Conservation (phyloP, 2,329 filamentous ascomycete genomes). For the Calonectria fujianensis region DNA sequence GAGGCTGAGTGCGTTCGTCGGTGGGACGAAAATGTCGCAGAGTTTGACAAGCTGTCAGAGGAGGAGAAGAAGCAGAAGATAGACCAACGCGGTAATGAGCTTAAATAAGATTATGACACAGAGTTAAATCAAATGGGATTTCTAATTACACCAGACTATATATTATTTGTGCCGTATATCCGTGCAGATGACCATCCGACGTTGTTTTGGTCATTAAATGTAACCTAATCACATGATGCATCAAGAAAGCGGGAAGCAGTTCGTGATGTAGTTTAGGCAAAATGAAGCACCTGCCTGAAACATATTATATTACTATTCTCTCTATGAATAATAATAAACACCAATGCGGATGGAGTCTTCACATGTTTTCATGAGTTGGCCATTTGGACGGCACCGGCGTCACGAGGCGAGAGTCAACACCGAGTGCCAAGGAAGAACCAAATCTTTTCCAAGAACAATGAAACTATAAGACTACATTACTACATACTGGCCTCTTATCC, state of each 20-base stretch:
- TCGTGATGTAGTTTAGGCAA: neutral
- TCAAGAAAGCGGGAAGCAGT: neutral
- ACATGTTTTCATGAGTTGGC: neutral
- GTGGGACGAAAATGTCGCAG: conserved; percentile 79
- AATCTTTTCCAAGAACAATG: neutral
- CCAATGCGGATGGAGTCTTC: neutral
- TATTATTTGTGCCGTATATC: neutral
- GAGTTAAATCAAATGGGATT: neutral
- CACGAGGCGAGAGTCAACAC: neutral
- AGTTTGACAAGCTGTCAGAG: conserved; percentile 74
- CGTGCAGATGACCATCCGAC: neutral
- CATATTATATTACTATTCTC: neutral
- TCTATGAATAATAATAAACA: neutral
- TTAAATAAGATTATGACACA: neutral
- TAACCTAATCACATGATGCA: neutral
- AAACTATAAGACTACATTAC: neutral
- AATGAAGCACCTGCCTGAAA: neutral
- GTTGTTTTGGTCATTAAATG: neutral
- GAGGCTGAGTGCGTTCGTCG: conserved; percentile 76
- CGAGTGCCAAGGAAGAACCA: neutral
- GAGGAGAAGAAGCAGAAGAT: conserved; percentile 75
- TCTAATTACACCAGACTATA: too few relatives aligned
- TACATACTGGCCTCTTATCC: neutral
- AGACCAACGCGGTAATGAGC: conserved; percentile 55
- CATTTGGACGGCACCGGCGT: neutral